Conservation (phyloP, 306 rosid species). For the Comarum palustre region DNA sequence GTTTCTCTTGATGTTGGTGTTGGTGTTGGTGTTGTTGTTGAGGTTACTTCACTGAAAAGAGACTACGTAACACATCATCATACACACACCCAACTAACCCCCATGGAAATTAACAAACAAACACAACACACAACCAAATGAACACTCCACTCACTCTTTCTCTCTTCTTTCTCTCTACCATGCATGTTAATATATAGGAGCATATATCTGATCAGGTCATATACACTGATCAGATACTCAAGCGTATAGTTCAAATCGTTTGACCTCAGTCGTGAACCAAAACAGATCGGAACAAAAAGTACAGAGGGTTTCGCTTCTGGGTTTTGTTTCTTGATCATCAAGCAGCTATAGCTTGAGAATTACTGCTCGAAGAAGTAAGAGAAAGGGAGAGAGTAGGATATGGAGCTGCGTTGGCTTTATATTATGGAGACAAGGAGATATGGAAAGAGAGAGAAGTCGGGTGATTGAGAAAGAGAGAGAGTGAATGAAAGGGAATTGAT, state of each 20-base stretch:
- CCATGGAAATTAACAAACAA: conserved; percentile 6
- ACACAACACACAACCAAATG: background rate
- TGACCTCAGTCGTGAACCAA: background rate
- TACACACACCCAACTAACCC: conserved; percentile 16
- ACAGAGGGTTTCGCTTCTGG: background rate
- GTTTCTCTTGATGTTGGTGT: background rate
- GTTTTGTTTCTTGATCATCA: background rate
- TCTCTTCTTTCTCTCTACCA: background rate
- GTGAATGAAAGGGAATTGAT: conserved; percentile 34
- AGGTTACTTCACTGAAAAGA: conserved; percentile 21
- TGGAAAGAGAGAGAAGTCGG: conserved; percentile 10
- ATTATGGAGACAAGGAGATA: conserved; percentile 22
- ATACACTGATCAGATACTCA: background rate
- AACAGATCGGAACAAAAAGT: background rate
- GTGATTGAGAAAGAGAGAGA: conserved; percentile 27
- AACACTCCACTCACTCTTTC: conserved; percentile 12
- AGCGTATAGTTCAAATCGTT: background rate
- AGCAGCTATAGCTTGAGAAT: background rate
- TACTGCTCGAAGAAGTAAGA: conserved; percentile 22
- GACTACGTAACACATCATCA: conserved; percentile 22
- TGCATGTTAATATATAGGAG: background rate
- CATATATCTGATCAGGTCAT: background rate
- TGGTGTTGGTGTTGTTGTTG: background rate
- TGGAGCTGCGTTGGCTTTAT: conserved; percentile 35
- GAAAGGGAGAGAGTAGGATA: conserved; percentile 10